Base-by-base conservation (phyloP, 108 stramenopile species). In the Skeletonema tropicum region DNA sequence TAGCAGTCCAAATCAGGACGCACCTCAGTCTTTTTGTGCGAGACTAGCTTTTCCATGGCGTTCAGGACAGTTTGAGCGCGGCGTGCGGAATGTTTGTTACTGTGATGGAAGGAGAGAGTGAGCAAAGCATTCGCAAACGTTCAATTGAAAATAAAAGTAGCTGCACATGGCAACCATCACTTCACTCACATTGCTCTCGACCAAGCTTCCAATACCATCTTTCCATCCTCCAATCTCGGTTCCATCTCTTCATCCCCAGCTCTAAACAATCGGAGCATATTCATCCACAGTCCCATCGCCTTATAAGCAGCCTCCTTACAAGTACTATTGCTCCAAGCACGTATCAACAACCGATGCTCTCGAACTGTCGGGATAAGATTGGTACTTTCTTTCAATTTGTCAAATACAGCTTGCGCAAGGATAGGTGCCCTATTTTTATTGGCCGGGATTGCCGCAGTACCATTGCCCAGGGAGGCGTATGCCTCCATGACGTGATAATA, bases 181-280 rank as follows among this genome's bases (percentile, higher is more conserved):
- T 80, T 30, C 31, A 81, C 87, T 80, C 61, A 87, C 84, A 66
- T 78, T 26, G 89, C 85, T 26, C 73, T 72, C 10, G 89, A 80
- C 94, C 94, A 95, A 46, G 91, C 88, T 59, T 86, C 59, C 38
- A 92, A 81, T 32, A 91, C 73, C 57, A 88, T 73, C 59, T 88
- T 88, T 60, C 92, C 91, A 70, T 92, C 92, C n/a, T 89, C 85
- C 75, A 92, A 67, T 11, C 86, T 77, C 9, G 94, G 94, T 71
- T 88, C 89, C 86, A 90, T 84, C 48, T 85, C 86, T 39, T 64
- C 62, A 31, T 68, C 32, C 23, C 90, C 88, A 42, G 15, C 73
- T 60, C 86, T 78, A 33, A 89, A 76, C 15, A 55, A 73, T 14
- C 31, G 46, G 23, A 69, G 79, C 91, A 92, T 86, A 11, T 64